These are phyloP conservation scores for Bullera alba DNA, from an alignment of 768 basidiomycete species.

Conservation along the genomic window DNA sequence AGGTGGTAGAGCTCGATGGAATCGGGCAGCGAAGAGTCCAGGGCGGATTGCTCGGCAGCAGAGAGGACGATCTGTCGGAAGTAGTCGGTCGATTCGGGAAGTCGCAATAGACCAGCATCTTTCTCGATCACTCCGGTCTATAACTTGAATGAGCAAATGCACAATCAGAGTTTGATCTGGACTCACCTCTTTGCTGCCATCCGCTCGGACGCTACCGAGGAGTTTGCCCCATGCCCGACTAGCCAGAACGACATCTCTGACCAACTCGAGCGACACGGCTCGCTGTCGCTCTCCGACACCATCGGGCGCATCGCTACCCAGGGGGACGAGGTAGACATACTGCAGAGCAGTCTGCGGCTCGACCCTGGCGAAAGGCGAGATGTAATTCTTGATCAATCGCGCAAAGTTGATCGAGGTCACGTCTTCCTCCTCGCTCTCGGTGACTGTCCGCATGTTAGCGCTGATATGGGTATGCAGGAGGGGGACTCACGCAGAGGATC, in stretches of 20 bases:
- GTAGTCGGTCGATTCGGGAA: constrained; percentile 61
- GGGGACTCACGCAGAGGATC: constrained; percentile 55
- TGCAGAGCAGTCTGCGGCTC: constrained; percentile 91
- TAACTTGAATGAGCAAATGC: not conserved
- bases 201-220: constrained; percentile 82
- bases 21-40: constrained; percentile 75
- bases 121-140: constrained; percentile 88
- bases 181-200: constrained; percentile 80
- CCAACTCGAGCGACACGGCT: constrained; percentile 51
- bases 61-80: constrained; percentile 73
- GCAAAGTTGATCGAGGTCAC: constrained; percentile 55
- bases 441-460: constrained; percentile 4
- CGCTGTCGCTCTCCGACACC: constrained; percentile 72
- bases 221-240: constrained; percentile 71
- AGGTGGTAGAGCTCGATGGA: constrained; percentile 95
- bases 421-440: constrained; percentile 13
- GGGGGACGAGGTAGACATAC: constrained; percentile 80
- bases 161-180: not conserved
- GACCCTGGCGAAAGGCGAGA: constrained; percentile 83
- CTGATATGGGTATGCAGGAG: not conserved
- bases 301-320: constrained; percentile 64
- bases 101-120: constrained; percentile 65
- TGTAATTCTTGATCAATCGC: constrained; percentile 83
- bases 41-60: constrained; percentile 72
- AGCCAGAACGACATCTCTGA: constrained; percentile 48